Base-by-base conservation (phyloP, 2,329 filamentous ascomycete genomes). In the Westerdykella sp. region DNA sequence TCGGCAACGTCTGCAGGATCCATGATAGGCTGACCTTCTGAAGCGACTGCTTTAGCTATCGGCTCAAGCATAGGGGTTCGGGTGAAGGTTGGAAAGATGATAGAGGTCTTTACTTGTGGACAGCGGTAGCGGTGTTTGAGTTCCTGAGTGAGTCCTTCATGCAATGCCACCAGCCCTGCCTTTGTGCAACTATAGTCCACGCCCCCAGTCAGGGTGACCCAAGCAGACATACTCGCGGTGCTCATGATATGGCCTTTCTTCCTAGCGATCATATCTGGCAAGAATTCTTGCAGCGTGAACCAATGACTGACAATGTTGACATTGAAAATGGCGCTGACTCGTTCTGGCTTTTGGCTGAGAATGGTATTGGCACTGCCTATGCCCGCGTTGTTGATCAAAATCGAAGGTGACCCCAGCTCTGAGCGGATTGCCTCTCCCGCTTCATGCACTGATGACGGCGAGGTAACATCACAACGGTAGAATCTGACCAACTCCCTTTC, bases 1-100 rank as follows among this genome's bases (percentile, higher is more conserved):
- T 71, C 60, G 14, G 66, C 60, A 6, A 73, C 68, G 34, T 63
- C 50, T 41, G 67, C 52, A 11, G 71, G 61, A 14, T 69, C 62
- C 21, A 73, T 51, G 6, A 73, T 51, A 13, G 54, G 49, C 6
- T 51, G 54, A 9, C 63, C 58, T 3, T 54, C 51, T 11, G 51
- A 54, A 41, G 62, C 49, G 16, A 73, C 52, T 2, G 62, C 53
- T 6, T 55, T 44, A 28, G 61, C 51, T 41, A 67, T 54, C 9
- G 61, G 46, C 31, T 57, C 59, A 2, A 65, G 65, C 46, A 72
- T 60, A 1, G 58, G 53, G 4, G 70, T 71, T 22, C 56, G 60
- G 10, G 67, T 69, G 58, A 66, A 72, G 18, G 57, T 60, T 2
- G 70, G 70, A 50, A 71, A 69, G 1, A 72, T 63, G 18, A 69